phyloP scores from a whole-genome alignment of 73 alveolate species.

The Paramecium octaurelia region DNA sequence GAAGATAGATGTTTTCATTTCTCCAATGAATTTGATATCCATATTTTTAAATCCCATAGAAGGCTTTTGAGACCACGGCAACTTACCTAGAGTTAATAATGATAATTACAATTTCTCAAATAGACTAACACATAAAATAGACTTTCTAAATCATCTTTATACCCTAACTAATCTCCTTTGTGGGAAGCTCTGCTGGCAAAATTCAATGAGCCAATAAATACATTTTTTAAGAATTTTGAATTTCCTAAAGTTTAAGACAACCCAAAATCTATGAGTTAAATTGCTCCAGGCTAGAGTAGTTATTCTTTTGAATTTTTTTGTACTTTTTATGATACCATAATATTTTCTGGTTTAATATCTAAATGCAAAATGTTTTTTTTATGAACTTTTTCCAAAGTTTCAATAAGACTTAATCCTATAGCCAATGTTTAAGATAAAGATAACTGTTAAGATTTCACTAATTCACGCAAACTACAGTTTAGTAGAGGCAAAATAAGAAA shows the following conservation, averaged over 20 bases:
- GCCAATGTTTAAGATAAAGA: neutral
- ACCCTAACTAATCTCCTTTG: neutral
- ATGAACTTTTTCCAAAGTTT: neutral
- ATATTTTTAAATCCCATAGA: neutral
- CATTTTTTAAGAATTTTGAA: neutral
- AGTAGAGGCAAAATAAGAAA: neutral
- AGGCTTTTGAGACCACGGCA: neutral
- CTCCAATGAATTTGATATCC: neutral
- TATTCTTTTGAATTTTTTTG: neutral
- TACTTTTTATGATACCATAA: neutral
- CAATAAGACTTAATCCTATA: neutral
- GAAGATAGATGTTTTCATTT: neutral
- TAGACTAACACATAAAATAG: slow-evolving; percentile 70
- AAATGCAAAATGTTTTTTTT: neutral
- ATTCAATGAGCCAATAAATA: neutral
- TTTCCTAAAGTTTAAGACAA: neutral
- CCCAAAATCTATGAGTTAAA: neutral
- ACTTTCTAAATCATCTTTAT: slow-evolving; percentile 75
- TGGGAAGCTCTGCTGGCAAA: neutral
- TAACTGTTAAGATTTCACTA: neutral
- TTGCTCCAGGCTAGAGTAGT: neutral
- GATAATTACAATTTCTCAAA: slow-evolving; percentile 62
- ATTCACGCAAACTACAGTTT: neutral
- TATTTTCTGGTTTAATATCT: neutral
- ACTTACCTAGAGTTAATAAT: neutral